These are phyloP conservation scores for Zygosaccharomyces sapae DNA, from an alignment of 1,139 yeast genomes.

Conservation along the genomic window DNA sequence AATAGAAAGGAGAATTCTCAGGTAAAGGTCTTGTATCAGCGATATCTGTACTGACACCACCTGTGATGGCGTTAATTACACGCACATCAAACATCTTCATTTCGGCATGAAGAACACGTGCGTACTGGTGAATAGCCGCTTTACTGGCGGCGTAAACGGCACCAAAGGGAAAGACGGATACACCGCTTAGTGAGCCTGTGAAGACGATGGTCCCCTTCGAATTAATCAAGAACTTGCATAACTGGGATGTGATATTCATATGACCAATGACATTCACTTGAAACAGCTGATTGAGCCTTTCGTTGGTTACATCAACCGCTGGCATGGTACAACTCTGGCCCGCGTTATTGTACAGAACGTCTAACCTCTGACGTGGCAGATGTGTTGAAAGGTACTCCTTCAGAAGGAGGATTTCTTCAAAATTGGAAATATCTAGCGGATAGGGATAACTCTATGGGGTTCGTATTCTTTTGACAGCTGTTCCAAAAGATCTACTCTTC, in stretches of 20 bases:
- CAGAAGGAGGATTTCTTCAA: conserved; percentile 47
- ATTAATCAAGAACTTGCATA: conserved; percentile 53
- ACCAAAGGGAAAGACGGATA: conserved; percentile 68
- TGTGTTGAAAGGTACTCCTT: conserved; percentile 40
- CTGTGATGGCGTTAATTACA: conserved; percentile 67
- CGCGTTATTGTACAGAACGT: conserved; percentile 64
- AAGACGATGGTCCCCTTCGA: conserved; percentile 69
- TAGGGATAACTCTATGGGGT: conserved; percentile 34
- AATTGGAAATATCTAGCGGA: conserved; percentile 51
- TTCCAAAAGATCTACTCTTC: conserved; percentile 62
- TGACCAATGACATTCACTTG: conserved; percentile 71
- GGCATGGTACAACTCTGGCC: conserved; percentile 70
- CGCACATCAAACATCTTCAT: conserved; percentile 67
- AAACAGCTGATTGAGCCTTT: conserved; percentile 50
- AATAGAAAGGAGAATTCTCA: conserved; percentile 49
- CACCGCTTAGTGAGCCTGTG: conserved; percentile 69
- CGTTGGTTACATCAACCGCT: conserved; percentile 63
- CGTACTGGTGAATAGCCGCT: conserved; percentile 72
- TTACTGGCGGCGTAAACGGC: conserved; percentile 63
- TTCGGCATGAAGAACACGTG: conserved; percentile 58
- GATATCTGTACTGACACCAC: conserved; percentile 60
- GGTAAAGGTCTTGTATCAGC: conserved; percentile 58
- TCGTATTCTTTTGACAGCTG: conserved; percentile 38
- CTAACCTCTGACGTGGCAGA: conserved; percentile 48
- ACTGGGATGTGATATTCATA: conserved; percentile 57